Base-by-base conservation (phyloP, 192 early-diverging fungal species). In the Ramicandelaber brevisporus region DNA sequence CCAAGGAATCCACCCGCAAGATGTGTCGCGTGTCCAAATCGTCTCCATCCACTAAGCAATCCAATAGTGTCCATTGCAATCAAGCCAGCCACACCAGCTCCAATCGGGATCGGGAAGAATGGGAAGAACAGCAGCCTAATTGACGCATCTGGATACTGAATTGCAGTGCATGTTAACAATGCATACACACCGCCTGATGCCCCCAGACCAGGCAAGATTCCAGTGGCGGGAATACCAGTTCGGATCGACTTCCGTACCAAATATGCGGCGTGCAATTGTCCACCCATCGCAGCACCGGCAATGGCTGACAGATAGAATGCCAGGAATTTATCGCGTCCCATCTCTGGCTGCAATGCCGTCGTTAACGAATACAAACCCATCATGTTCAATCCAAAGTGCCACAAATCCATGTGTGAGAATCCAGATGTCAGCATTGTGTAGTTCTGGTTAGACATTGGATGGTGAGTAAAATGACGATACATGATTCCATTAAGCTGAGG, bases 301-400 rank as follows among this genome's bases (percentile, higher is more conserved):
- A 62, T 80, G 0, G 75, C 60, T 0, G 72, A 53, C 5, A 84
- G 17, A 26, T 87, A 90, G 33, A 85, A 78, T 0, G 79, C 80
- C 8, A 71, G 29, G 36, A 78, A 82, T 26, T 75, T 66, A 21
- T 74, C 68, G 17, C 42, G 46, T 6, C 70, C 65, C 33, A 79
- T 52, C 0, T 39, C 21, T 2, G 56, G 35, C 17, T 62, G 60
- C 6, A 68, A 30, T 1, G 50, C 18, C 0, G 43, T 29, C 4
- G 63, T 69, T 55, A 82, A 74, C 17, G 68, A 71, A 24, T 59
- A 54, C 20, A 87, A 43, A 11, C 61, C 82, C 29, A 83, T 40
- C 59, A 73, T 79, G 48, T 87, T 87, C 49, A 87, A 69, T 4
- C 38, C 43, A 30, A 85, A 58, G 43, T 87, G 86, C 56, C 65